Percentiles rank a stretch among this genome's conserved stretches.
Evolutionary conservation across 2,329 filamentous ascomycete genomes (phyloP).

Genomic region (Tolypocladium ophioglossoides): DNA sequence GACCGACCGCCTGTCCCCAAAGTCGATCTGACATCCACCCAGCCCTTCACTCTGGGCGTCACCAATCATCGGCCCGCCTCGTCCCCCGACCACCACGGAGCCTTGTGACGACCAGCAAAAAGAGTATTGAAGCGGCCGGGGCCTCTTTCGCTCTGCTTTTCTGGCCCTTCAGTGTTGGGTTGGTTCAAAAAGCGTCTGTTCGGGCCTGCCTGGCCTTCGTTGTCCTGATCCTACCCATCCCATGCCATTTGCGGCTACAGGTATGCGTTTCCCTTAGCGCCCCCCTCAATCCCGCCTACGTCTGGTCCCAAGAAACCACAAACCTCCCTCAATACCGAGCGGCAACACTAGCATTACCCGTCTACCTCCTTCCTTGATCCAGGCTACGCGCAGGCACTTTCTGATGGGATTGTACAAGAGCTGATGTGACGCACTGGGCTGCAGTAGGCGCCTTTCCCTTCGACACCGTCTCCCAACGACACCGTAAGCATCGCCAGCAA

Average conservation of each 20-base stretch:
- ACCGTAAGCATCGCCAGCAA: background rate
- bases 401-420: slow-evolving; percentile 3
- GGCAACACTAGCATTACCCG: background rate
- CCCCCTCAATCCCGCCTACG: background rate
- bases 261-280: slow-evolving; percentile 7
- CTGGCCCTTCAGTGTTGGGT: background rate
- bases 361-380: background rate
- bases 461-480: background rate
- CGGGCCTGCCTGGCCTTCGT: background rate
- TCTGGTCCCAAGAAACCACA: background rate
- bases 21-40: background rate
- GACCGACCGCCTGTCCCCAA: background rate
- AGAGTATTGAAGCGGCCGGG: background rate
- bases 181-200: background rate
- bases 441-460: slow-evolving; percentile 3
- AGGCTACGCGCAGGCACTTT: background rate
- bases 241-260: slow-evolving; percentile 8
- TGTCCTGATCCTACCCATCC: background rate
- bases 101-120: background rate
- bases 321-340: slow-evolving; percentile 1
- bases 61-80: slow-evolving; percentile 1
- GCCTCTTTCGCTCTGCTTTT: background rate
- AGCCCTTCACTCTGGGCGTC: slow-evolving; percentile 3
- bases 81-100: slow-evolving; percentile 1
- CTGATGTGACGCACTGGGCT: slow-evolving; percentile 6